phyloP scores from a whole-genome alignment of 1,284 basidiomycete genomes.

The Wolfiporia cocos region DNA sequence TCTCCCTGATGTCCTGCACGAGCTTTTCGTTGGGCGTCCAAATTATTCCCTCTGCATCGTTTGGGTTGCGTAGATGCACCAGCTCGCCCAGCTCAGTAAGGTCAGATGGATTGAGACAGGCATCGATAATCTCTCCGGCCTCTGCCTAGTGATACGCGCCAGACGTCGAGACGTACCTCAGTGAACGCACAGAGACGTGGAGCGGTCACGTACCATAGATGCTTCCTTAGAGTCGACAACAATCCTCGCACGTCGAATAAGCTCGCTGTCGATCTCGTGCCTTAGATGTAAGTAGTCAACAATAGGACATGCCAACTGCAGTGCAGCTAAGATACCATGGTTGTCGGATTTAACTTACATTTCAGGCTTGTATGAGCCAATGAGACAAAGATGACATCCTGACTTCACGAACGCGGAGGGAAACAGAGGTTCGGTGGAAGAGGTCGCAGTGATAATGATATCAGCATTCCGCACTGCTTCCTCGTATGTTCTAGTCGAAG shows the following conservation, averaged over 20 bases:
- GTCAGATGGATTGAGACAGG: constrained; percentile 30
- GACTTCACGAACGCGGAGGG: constrained; percentile 50
- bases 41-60: constrained; percentile 4
- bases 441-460: constrained; percentile 74
- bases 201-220: constrained; percentile 40
- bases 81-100: constrained; percentile 62
- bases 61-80: constrained; percentile 24
- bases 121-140: constrained; percentile 72
- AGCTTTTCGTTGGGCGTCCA: constrained; percentile 16
- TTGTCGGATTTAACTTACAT: constrained; percentile 39
- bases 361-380: constrained; percentile 77
- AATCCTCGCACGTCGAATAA: constrained; percentile 50
- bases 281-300: too few species aligned
- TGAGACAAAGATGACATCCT: constrained; percentile 68
- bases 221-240: constrained; percentile 72
- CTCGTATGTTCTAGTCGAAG: constrained; percentile 1
- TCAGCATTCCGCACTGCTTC: constrained; percentile 36
- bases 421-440: constrained; percentile 68
- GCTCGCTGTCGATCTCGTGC: constrained; percentile 57
- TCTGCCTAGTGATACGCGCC: constrained; percentile 41
- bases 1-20: constrained; percentile 25
- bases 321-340: not conserved
- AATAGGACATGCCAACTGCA: not conserved
- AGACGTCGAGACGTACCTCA: too few species aligned
- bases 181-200: too few species aligned